These are phyloP conservation scores for Coniosporium tulheliwenetii DNA, from an alignment of 2,329 filamentous ascomycete genomes.

Conservation along the genomic window DNA sequence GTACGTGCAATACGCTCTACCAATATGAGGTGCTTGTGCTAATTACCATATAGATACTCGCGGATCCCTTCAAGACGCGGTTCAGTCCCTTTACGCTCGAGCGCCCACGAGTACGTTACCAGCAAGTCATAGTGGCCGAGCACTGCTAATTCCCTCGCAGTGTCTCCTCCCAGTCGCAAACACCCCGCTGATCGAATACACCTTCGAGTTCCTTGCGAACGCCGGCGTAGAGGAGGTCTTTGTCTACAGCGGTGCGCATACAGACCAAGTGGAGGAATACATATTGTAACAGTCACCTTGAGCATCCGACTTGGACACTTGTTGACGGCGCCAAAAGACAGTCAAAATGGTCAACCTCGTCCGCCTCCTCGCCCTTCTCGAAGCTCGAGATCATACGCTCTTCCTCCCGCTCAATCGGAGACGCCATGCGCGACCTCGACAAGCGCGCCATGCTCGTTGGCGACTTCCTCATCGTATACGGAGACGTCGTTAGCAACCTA, in stretches of 20 bases:
- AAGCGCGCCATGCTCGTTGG: slow-evolving; percentile 69
- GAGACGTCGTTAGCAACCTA: slow-evolving; percentile 82
- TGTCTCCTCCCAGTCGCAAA: slow-evolving; percentile 90
- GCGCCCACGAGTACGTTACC: slow-evolving; percentile 57
- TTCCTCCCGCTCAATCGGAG: slow-evolving; percentile 73
- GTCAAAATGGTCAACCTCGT: slow-evolving; percentile 50
- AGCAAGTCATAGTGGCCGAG: not conserved
- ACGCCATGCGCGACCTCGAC: slow-evolving; percentile 89
- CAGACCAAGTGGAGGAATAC: slow-evolving; percentile 74
- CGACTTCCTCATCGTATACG: slow-evolving; percentile 86
- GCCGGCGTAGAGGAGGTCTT: slow-evolving; percentile 90
- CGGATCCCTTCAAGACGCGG: slow-evolving; percentile 86
- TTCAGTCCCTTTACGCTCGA: slow-evolving; percentile 84
- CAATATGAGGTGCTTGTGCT: not conserved
- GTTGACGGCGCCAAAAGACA: slow-evolving; percentile 20
- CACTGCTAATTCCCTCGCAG: slow-evolving; percentile 28
- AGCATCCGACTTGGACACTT: not conserved
- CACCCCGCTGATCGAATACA: slow-evolving; percentile 91
- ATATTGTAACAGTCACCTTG: slow-evolving; percentile 36
- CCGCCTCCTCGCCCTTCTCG: slow-evolving; percentile 63
- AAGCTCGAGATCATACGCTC: slow-evolving; percentile 75
- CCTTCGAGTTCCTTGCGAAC: slow-evolving; percentile 87
- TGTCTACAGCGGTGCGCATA: slow-evolving; percentile 80
- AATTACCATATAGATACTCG: slow-evolving; percentile 48
- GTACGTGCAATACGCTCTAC: slow-evolving; percentile 21